Percentiles rank a stretch among this genome's conserved stretches.
phyloP scores from a whole-genome alignment of 768 basidiomycete genomes.

The Lenzites betulinus region DNA sequence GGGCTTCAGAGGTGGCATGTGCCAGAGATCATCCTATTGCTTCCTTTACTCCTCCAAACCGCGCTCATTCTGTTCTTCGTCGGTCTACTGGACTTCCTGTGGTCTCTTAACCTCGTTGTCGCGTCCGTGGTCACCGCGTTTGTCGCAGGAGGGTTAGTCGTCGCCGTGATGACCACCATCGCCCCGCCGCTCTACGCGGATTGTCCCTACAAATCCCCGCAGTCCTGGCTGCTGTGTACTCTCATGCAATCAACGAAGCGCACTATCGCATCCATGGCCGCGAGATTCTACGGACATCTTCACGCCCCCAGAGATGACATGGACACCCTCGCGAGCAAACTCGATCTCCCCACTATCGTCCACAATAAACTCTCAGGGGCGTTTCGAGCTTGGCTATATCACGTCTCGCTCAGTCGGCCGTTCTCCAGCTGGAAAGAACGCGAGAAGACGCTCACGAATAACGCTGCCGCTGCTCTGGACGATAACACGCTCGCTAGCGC shows the following conservation, averaged over 20 bases:
- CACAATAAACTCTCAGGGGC: conserved; percentile 1
- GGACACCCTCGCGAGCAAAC: conserved; percentile 6
- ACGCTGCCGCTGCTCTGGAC: conserved; percentile 3
- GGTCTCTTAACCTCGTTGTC: not conserved
- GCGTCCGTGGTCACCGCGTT: not conserved
- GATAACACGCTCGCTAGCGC: conserved; percentile 10
- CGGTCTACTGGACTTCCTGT: not conserved
- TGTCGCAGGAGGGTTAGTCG: too few species aligned
- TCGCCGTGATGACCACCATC: not conserved
- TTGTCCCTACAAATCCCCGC: conserved; percentile 1
- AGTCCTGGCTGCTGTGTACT: conserved; percentile 15
- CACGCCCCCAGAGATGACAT: not conserved
- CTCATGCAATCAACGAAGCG: conserved; percentile 3
- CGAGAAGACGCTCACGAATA: conserved; percentile 1
- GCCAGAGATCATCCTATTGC: not conserved
- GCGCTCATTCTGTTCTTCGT: not conserved
- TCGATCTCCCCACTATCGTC: not conserved
- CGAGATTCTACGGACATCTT: conserved; percentile 8
- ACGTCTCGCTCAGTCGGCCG: not conserved
- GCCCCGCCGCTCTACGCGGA: not conserved
- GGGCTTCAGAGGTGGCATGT: not conserved
- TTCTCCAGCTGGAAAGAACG: conserved; percentile 20
- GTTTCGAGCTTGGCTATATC: conserved; percentile 4
- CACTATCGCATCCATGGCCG: not conserved
- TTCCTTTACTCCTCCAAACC: conserved; percentile 5